phyloP scores from a whole-genome alignment of 2,329 filamentous ascomycete species.

The Diplocarpon rosae region DNA sequence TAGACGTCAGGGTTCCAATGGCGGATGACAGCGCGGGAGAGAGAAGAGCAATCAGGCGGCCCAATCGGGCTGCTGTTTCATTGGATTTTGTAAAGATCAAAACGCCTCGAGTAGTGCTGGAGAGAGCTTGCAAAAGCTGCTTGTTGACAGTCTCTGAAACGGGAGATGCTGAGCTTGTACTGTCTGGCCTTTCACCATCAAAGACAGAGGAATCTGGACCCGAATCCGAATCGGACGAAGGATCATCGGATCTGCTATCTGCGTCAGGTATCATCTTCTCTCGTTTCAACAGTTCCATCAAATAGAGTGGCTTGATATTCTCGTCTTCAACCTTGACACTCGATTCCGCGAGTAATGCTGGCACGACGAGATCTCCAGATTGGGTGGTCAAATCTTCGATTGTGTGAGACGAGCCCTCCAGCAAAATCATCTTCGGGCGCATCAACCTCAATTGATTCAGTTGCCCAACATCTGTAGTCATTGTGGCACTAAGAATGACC shows the following conservation, averaged over 20 bases:
- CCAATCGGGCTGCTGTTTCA: constrained; percentile 77
- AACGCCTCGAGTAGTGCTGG: constrained; percentile 31
- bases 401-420: constrained; percentile 40
- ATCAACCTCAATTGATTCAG: constrained; percentile 62
- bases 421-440: constrained; percentile 63
- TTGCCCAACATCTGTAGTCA: constrained; percentile 77
- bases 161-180: neutral
- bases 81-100: constrained; percentile 89
- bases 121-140: neutral
- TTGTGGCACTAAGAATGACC: constrained; percentile 80
- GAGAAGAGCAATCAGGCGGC: constrained; percentile 62
- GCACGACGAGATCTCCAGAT: constrained; percentile 43
- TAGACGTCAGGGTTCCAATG: constrained; percentile 65
- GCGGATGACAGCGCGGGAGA: constrained; percentile 43
- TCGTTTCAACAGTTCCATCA: constrained; percentile 63
- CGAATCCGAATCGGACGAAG: constrained; percentile 16
- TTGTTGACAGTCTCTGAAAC: neutral
- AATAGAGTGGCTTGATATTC: constrained; percentile 68
- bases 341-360: constrained; percentile 49
- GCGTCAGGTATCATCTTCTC: constrained; percentile 34
- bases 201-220: constrained; percentile 7
- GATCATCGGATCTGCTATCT: constrained; percentile 25
- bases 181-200: neutral
- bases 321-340: constrained; percentile 59
- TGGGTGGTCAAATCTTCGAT: constrained; percentile 17